These are phyloP conservation scores for Diaporthe citriasiana DNA, from an alignment of 2,329 filamentous ascomycete genomes.

Conservation along the genomic window DNA sequence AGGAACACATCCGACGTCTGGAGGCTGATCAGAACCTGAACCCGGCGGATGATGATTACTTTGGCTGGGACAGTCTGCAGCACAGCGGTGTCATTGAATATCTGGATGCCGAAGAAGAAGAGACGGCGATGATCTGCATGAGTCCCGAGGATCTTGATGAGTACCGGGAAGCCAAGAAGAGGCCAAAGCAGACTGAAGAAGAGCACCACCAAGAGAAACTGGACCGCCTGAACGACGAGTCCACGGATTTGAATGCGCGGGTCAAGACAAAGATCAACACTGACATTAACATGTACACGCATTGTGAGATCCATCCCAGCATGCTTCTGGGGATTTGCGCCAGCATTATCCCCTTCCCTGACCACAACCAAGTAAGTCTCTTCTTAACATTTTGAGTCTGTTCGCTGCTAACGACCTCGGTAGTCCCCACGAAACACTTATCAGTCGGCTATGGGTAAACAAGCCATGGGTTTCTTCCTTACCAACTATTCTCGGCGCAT, in stretches of 20 bases:
- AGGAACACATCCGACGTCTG: constrained; percentile 83
- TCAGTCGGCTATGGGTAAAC: constrained; percentile 99
- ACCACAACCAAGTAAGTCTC: constrained; percentile 86
- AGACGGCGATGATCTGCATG: constrained; percentile 99
- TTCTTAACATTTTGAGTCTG: neutral
- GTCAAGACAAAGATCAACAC: constrained; percentile 91
- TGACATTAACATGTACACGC: constrained; percentile 92
- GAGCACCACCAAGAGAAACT: constrained; percentile 79
- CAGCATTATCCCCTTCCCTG: constrained; percentile 99
- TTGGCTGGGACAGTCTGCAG: constrained; percentile 91
- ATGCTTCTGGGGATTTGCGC: constrained; percentile 99
- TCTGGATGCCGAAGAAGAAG: constrained; percentile 97
- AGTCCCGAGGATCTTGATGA: constrained; percentile 93
- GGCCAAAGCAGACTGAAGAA: constrained; percentile 80
- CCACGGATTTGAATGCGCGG: constrained; percentile 82
- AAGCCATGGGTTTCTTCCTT: constrained; percentile 99
- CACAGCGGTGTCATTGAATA: constrained; percentile 92
- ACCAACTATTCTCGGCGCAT: constrained; percentile 97
- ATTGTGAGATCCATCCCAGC: constrained; percentile 98
- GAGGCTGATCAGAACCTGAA: constrained; percentile 78
- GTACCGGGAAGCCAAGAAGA: constrained; percentile 76
- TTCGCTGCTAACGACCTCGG: constrained; percentile 50
- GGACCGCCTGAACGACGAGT: constrained; percentile 73
- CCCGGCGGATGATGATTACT: constrained; percentile 72
- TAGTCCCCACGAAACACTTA: constrained; percentile 98